Evolutionary conservation across 2,329 filamentous ascomycete species (phyloP), one percentile per base, ranked within the genome.

Genomic region (Teratosphaeria zuluensis): DNA sequence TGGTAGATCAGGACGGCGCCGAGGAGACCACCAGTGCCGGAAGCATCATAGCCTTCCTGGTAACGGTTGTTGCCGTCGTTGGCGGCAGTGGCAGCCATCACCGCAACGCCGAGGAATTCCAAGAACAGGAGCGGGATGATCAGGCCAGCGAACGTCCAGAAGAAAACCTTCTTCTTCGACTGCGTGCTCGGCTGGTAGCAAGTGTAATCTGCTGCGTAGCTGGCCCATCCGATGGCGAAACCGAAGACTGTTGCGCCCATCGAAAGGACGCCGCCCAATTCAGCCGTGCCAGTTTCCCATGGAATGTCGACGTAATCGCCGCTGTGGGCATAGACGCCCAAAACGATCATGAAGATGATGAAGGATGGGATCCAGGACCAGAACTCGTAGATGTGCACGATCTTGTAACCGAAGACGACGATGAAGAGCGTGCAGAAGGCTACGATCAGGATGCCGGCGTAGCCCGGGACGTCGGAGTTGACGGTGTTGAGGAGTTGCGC

Each of bases 301-400:
- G 84, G 83, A 5, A 84, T 71, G 66, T 82, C 83, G 58, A 78
- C 70, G 69, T 89, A 90, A 54, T 82, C 78, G 12, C 85, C 86
- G 0, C 83, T 85, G 69, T 84, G 81, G 16, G 83, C 86, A 63
- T 89, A 89, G 54, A 79, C 78, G 16, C 86, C 88, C 2, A 89
- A 76, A 1, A 87, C 79, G 63, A 92, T 85, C 58, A 91, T 72
- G 75, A 91, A 88, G 65, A 90, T 82, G 67, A 90, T 83, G 65
- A 84, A 81, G 55, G 84, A 84, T 0, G 89, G 87, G 54, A 89
- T 82, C 87, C 84, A 92, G 60, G 79, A 85, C 77, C 78, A 91
- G 71, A 84, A 83, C 70, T 92, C 89, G 74, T 92, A 94, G 9
- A 75, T 74, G 73, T 92, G 89, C 1, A 94, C 87, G 38, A 91